Evolutionary conservation across 441 rosid genomes (phyloP).

Genomic region (Populus trichocarpa): DNA sequence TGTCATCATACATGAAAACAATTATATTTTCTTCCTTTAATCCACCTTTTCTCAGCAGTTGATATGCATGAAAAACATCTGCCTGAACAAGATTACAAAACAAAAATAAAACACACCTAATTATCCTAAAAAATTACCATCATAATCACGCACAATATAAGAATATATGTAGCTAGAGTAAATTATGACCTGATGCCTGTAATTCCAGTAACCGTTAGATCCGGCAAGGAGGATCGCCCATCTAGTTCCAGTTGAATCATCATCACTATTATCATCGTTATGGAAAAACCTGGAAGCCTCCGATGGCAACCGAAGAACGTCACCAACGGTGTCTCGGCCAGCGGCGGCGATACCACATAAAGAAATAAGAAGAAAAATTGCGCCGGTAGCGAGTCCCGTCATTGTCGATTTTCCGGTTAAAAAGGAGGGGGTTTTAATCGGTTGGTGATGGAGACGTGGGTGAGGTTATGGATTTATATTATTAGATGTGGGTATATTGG

Average conservation of each 20-base stretch:
- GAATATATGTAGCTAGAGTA: too few species aligned
- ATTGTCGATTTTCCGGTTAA: slow-evolving; percentile 19
- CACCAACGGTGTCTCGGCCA: slow-evolving; percentile 32
- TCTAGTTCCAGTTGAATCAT: slow-evolving; percentile 55
- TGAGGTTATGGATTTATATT: background rate
- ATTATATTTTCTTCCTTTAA: slow-evolving; percentile 88
- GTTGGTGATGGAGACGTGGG: background rate
- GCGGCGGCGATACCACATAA: slow-evolving; percentile 28
- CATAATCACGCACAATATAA: background rate
- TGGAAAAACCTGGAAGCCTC: slow-evolving; percentile 60
- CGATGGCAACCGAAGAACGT: slow-evolving; percentile 53
- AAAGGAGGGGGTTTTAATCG: background rate
- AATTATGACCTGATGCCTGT: slow-evolving; percentile 78
- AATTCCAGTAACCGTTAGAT: slow-evolving; percentile 92
- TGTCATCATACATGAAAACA: too few species aligned
- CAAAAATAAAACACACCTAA: too few species aligned
- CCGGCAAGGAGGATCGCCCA: slow-evolving; percentile 98
- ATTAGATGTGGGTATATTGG: background rate
- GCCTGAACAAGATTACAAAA: slow-evolving; percentile 37
- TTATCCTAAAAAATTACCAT: too few species aligned
- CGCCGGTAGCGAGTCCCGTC: slow-evolving; percentile 30
- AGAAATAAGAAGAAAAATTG: slow-evolving; percentile 28
- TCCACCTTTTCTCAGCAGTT: slow-evolving; percentile 83
- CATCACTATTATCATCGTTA: slow-evolving; percentile 3
- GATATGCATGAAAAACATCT: slow-evolving; percentile 95